A percentile compares a stretch with the other conserved stretches of the same genome.
Evolutionary conservation across 2,329 filamentous ascomycete species (phyloP).

Genomic region (Pseudogymnoascus sp.): DNA sequence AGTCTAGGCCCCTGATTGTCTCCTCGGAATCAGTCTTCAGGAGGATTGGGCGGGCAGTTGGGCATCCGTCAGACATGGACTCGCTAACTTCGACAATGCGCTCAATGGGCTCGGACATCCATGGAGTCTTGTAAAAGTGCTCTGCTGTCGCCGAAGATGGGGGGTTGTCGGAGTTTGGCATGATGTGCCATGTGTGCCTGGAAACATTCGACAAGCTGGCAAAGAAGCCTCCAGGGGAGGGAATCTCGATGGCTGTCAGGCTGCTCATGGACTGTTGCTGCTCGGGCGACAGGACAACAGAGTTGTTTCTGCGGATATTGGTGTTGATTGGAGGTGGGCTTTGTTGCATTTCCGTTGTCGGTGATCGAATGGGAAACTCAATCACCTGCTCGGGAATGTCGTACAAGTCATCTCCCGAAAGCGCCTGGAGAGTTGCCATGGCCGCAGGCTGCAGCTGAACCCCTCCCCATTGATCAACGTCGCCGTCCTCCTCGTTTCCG

Average conservation of each 20-base stretch:
- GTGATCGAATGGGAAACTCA: conserved; percentile 37
- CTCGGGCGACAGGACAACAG: conserved; percentile 38
- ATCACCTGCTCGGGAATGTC: conserved; percentile 56
- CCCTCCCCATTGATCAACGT: conserved; percentile 57
- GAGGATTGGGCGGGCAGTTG: conserved; percentile 53
- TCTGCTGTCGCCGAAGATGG: conserved; percentile 89
- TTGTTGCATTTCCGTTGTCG: conserved; percentile 45
- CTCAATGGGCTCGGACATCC: conserved; percentile 52
- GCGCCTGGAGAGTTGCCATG: conserved; percentile 69
- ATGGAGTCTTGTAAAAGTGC: conserved; percentile 81
- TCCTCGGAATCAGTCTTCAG: conserved; percentile 30
- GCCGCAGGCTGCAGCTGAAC: conserved; percentile 72
- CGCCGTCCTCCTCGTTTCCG: conserved; percentile 46
- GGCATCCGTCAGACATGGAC: conserved; percentile 50
- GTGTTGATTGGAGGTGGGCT: conserved; percentile 44
- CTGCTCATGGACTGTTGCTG: conserved; percentile 57
- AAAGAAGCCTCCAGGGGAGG: conserved; percentile 88
- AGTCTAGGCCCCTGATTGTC: conserved; percentile 30
- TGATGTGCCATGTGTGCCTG: conserved; percentile 73
- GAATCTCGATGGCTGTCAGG: conserved; percentile 76
- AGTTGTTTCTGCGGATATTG: conserved; percentile 27
- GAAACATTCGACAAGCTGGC: conserved; percentile 69
- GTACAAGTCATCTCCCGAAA: conserved; percentile 47
- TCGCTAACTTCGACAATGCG: conserved; percentile 42
- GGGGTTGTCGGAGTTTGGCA: conserved; percentile 47